Base-by-base conservation (phyloP, 257 asterid species). In the Eucommia ulmoides region DNA sequence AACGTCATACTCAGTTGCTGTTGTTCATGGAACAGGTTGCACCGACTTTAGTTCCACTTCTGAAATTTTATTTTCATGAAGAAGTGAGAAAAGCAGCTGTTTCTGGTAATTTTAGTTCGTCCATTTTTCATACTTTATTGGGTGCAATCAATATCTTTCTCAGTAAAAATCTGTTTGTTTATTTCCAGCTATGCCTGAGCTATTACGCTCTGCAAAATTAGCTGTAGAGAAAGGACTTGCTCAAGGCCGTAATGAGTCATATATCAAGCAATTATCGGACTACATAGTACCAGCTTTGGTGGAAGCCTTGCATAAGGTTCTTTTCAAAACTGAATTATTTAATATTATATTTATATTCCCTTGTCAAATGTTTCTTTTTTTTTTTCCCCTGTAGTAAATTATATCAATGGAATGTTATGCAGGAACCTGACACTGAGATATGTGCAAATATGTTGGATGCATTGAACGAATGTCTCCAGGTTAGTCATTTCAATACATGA, bases 21-120 rank as follows among this genome's bases (percentile, higher is more conserved):
- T 41, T 52, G 1, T 53, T 33, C 25, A 38, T 44, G 65, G 25
- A 71, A 56, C 66, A 86, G 96, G 99, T 91, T 64, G 96, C 95
- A 55, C 92, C 93, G 45, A 91, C 79, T 17, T 65, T 91, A 66
- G 98, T 86, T 65, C 95, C 96, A 0, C 89, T 86, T 50, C 62
- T 91, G 63, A 91, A 86, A 56, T 91, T 91, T 60, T 91, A 91
- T 65, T 91, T 91, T 73, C 99, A 91, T 53, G 99, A 91, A 64
- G 99, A 91, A 86, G 99, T 91, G 53, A 81, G 99, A 65, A 86
- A 77, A 64, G 96, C 99, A 62, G 96, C 96, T 44, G 96, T 91
- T 69, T 86, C 99, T 74, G 98, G 98, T 89, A 22, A 20, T 21
- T n/a, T 35, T 7, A 51, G 33, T 35, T 14, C 38, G 15, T 7